Conservation (phyloP, 768 basidiomycete species). For the Kwoniella sp. region DNA sequence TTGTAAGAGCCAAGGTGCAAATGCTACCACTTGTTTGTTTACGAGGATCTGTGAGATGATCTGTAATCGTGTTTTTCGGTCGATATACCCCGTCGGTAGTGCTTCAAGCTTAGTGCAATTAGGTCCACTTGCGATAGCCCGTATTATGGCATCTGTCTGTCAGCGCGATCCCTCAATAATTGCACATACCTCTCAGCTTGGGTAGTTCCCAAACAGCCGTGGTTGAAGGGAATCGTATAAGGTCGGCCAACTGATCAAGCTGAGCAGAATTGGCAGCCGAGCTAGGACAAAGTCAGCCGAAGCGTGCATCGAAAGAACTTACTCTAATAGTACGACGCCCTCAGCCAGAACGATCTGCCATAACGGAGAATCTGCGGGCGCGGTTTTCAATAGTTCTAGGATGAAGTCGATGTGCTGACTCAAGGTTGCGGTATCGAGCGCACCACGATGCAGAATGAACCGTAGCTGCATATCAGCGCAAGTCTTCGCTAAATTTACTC, state of each 20-base stretch:
- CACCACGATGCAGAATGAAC: slow-evolving; percentile 14
- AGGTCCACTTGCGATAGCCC: neutral
- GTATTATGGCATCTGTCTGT: neutral
- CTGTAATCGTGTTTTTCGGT: neutral
- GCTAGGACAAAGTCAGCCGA: slow-evolving; percentile 5
- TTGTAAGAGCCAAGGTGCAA: neutral
- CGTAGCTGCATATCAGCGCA: slow-evolving; percentile 13
- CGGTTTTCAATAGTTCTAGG: neutral
- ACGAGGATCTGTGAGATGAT: neutral
- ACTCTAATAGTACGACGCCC: slow-evolving; percentile 24
- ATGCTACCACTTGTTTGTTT: neutral
- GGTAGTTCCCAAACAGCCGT: slow-evolving; percentile 37
- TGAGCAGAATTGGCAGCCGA: slow-evolving; percentile 4
- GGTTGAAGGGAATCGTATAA: slow-evolving; percentile 9
- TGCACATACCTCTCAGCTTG: slow-evolving; percentile 26
- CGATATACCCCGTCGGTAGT: neutral
- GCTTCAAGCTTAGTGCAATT: neutral
- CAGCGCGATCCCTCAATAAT: neutral
- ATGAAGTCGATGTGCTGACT: neutral
- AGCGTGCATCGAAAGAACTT: slow-evolving; percentile 2
- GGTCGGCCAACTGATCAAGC: neutral
- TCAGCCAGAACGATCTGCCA: slow-evolving; percentile 17
- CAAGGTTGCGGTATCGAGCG: neutral
- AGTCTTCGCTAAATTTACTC: neutral
- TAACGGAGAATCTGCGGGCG: neutral